Evolutionary conservation across 1,284 basidiomycete genomes (phyloP), one percentile per base, ranked within the genome.

Genomic region (Clitocybe nebularis): DNA sequence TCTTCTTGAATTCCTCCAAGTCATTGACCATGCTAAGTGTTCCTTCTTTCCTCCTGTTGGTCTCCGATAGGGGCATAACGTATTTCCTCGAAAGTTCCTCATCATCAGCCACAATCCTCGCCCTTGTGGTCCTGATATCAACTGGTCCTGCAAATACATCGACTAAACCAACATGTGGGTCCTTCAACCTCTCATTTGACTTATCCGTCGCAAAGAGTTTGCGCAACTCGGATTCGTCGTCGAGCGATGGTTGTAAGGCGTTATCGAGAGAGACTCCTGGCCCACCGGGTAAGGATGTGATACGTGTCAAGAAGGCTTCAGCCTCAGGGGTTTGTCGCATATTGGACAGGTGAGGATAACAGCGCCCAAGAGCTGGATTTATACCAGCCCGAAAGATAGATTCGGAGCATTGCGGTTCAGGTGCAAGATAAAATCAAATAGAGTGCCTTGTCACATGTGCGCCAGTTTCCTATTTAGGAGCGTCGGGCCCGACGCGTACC

Each of bases 1-100:
- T 77, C 62, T 69, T 71, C 62, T 71, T 73, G 66, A 79, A 81
- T 35, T 75, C 72, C 6, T 76, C 76, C 9, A 78, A 51, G 46
- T 62, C 61, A 1, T 59, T 47, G 5, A 72, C 74, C 64, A 72
- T 75, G 45, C 61, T 61, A 7, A 69, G 71, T 9, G 61, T 57
- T 29, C 72, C 70, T 39, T 74, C 67, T 36, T 64, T 57, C 52
- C 68, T 66, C 25, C 74, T 59, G 19, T 62, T 56, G 4, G 47
- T 48, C 16, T 62, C 59, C 1, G 59, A 50, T 11, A 76, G 52
- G 4, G 74, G 69, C 66, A 76, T 71, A 10, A 75, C 62, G 55
- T 75, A 62, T 32, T 71, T 63, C 1, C 63, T 63, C 16, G 50
- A 53, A 8, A 69, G 54, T 43, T 74, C 71, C 11, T 62, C 57